Percentiles rank a stretch among this genome's conserved stretches.
Conservation (phyloP, 1,139 yeast genomes). For the Geotrichum restrictum region DNA sequence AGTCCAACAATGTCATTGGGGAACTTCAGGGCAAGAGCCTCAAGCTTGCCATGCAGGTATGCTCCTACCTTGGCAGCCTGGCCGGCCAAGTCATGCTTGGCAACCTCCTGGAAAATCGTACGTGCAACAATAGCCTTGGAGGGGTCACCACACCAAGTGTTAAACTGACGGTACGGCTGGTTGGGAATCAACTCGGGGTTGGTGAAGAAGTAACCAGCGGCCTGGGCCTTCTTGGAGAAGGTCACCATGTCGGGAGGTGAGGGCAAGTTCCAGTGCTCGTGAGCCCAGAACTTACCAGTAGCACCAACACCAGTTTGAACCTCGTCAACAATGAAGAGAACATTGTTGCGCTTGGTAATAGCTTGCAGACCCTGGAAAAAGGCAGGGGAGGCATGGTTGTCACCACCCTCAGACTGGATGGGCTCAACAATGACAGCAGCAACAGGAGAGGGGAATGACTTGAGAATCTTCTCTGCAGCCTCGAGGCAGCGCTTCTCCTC, state of each 20-base stretch:
- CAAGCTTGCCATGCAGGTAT: conserved; percentile 55
- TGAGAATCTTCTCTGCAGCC: conserved; percentile 53
- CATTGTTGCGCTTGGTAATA: conserved; percentile 61
- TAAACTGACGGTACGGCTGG: conserved; percentile 75
- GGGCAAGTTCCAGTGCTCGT: conserved; percentile 70
- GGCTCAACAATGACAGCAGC: conserved; percentile 79
- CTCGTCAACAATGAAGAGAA: conserved; percentile 72
- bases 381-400: conserved; percentile 69
- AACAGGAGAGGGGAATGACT: conserved; percentile 59
- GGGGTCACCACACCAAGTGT: conserved; percentile 92
- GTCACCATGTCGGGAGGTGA: conserved; percentile 79
- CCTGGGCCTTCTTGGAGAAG: conserved; percentile 79
- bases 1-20: conserved; percentile 52
- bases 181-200: conserved; percentile 67
- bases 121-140: conserved; percentile 70
- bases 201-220: conserved; percentile 78
- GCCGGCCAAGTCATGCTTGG: conserved; percentile 54
- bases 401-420: conserved; percentile 85
- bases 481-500: conserved; percentile 69
- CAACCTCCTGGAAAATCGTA: conserved; percentile 61
- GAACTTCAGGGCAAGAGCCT: conserved; percentile 48
- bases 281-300: conserved; percentile 82
- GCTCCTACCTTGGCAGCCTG: conserved; percentile 59
- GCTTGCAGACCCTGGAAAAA: conserved; percentile 78
- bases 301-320: conserved; percentile 89